Base-by-base conservation (phyloP, 345 rosid genomes). In the Salix exigua region DNA sequence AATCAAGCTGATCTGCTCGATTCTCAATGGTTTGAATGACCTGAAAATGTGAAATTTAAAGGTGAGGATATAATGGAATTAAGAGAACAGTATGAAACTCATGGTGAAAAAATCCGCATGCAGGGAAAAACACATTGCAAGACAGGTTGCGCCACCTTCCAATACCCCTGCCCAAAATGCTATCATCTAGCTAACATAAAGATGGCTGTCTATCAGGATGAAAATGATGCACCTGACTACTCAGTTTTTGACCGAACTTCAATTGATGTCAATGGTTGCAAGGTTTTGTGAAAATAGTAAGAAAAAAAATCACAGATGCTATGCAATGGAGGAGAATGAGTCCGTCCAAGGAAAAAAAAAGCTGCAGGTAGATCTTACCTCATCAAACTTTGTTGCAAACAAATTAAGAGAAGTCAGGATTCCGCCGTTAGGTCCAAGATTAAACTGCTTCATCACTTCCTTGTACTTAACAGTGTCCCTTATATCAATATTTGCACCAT, bases 391-490 rank as follows among this genome's bases (percentile, higher is more conserved):
- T 40, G 97, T 92, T 42, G 94, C 91, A 80, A 90, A 92, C 80
- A 92, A 85, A 81, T 92, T 92, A 55, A 92, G 92, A 7, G 97
- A 88, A 0, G 97, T 88, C 77, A 92, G 79, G 40, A 92, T 92
- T 33, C 97, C 97, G 55, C 97, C 97, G 74, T 92, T 92, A 60
- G 93, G 97, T 10, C 97, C 94, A 81, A 92, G 85, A 83, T 89
- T 89, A 46, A 87, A 92, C 86, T 92, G 89, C 82, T 87, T 92
- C 97, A 90, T 92, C 73, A 92, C 97, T 85, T 92, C 93, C 80
- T 90, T 92, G 75, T 92, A 90, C 58, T 87, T 83, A 73, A 92
- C 88, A 4, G 97, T 92, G 80, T 92, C 97, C 71, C 97, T 85
- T 76, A 92, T 90, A 83, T 92, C 95, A 77, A 92, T 90, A 75